Conservation (phyloP, 2,329 filamentous ascomycete species). For the Taxawa tesnikishii region DNA sequence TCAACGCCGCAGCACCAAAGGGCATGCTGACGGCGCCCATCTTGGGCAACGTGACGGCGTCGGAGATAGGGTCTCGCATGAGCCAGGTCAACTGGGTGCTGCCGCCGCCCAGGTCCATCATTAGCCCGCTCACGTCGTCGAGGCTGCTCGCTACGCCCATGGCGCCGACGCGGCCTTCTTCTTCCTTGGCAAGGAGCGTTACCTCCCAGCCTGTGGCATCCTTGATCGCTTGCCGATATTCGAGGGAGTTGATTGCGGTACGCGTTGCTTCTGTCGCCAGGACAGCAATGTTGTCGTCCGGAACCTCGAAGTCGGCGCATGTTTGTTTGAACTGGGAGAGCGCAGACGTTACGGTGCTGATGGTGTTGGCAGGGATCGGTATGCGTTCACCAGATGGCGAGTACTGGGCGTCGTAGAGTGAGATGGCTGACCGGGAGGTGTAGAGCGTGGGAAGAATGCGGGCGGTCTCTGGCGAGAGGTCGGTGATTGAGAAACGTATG, state of each 20-base stretch:
- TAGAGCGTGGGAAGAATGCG: conserved; percentile 69
- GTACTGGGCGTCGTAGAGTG: conserved; percentile 68
- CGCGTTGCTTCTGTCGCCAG: conserved; percentile 86
- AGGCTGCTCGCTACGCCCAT: conserved; percentile 72
- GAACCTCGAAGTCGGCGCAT: conserved; percentile 58
- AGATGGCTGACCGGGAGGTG: conserved; percentile 67
- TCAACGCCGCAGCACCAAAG: conserved; percentile 57
- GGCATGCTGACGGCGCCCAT: conserved; percentile 52
- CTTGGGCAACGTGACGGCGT: conserved; percentile 38
- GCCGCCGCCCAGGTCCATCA: conserved; percentile 77
- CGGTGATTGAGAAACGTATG: conserved; percentile 82
- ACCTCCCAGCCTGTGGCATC: conserved; percentile 55
- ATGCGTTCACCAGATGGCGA: conserved; percentile 24
- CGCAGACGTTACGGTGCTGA: conserved; percentile 52
- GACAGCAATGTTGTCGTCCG: conserved; percentile 52
- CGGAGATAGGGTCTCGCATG: conserved; percentile 30
- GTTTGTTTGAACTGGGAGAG: conserved; percentile 60
- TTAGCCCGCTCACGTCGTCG: conserved; percentile 57
- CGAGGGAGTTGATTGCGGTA: conserved; percentile 59
- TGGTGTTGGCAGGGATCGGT: conserved; percentile 47
- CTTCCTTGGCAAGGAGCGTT: conserved; percentile 60
- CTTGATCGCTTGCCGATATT: conserved; percentile 55
- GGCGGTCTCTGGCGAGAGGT: conserved; percentile 57
- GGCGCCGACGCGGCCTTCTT: conserved; percentile 73
- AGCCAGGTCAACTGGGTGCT: conserved; percentile 62